Conservation (phyloP, 2,329 filamentous ascomycete species). For the Botrytis sinoallii region DNA sequence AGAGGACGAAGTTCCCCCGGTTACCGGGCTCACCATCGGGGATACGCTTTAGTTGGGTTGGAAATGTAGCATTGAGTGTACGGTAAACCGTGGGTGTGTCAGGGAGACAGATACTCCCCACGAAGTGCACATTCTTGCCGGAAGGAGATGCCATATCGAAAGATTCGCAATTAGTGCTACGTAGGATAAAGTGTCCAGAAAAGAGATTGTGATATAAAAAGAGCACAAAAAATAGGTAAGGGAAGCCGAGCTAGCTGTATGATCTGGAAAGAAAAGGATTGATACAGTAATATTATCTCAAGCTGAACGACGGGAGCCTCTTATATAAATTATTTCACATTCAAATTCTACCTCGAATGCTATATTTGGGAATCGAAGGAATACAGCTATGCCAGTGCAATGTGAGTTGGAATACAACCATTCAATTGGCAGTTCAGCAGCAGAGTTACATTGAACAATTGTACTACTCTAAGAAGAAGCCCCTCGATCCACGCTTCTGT, state of each 20-base stretch:
- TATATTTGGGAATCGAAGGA: neutral
- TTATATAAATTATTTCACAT: neutral
- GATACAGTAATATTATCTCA: neutral
- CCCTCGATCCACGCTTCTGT: neutral
- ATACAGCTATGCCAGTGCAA: neutral
- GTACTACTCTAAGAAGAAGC: no score
- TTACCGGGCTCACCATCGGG: constrained; percentile 44
- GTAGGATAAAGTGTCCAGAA: neutral
- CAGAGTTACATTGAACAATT: neutral
- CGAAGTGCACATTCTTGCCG: constrained; percentile 29
- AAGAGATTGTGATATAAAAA: neutral
- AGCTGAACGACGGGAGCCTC: neutral
- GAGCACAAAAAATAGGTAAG: neutral
- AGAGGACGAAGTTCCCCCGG: constrained; percentile 38
- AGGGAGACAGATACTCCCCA: constrained; percentile 41
- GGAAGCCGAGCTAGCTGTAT: neutral
- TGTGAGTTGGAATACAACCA: neutral
- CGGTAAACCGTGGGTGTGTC: constrained; percentile 39
- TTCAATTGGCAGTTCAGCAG: neutral
- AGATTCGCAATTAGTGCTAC: neutral
- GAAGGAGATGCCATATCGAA: neutral
- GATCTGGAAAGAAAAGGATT: neutral
- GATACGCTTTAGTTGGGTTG: constrained; percentile 39
- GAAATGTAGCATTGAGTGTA: constrained; percentile 33
- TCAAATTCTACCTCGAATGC: neutral